Base-by-base conservation (phyloP, 805 yeast species). In the Kodamaea kaohsiungensis region DNA sequence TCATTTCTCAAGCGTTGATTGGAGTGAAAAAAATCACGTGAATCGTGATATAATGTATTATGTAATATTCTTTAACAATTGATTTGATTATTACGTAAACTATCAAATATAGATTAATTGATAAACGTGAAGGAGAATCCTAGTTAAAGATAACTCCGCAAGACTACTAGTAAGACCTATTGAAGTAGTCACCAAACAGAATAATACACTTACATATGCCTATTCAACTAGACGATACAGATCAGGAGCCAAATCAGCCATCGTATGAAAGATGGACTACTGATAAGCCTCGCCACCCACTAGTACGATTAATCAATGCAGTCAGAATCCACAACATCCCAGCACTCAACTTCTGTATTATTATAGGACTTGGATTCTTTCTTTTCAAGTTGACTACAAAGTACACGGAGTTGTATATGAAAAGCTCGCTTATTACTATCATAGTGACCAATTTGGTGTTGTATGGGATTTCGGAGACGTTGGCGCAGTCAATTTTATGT, bases 391-490 rank as follows among this genome's bases (percentile, higher is more conserved):
- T 86, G 49, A 81, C 89, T 7, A 76, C 82, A 27, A 76, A 78
- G 50, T 88, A 87, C 63, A 84, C 84, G 50, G 74, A 72, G 7
- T 64, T 87, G 53, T 91, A 91, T 67, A 79, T 81, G 56, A 77
- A 72, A 54, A 83, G 84, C 48, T 85, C 95, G 1, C 69, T 91
- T 30, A 67, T 87, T n/a, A 90, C 97, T 13, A 89, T 91, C 38
- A 81, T 90, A 55, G 82, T 86, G 19, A 87, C 97, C 1, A 93
- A 93, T 64, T 71, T 89, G 27, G 84, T 92, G 3, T 74, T 93
- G 4, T 89, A 85, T 67, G 97, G 97, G 0, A 84, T 91, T n/a
- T 91, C 98, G 0, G 98, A 93, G 66, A 83, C 92, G 0, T 66
- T 92, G 57, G 98, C 98, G 0, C 98, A 93, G 68, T 79, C 88